Conservation (phyloP, 768 basidiomycete species). For the Steccherinum ochraceum region DNA sequence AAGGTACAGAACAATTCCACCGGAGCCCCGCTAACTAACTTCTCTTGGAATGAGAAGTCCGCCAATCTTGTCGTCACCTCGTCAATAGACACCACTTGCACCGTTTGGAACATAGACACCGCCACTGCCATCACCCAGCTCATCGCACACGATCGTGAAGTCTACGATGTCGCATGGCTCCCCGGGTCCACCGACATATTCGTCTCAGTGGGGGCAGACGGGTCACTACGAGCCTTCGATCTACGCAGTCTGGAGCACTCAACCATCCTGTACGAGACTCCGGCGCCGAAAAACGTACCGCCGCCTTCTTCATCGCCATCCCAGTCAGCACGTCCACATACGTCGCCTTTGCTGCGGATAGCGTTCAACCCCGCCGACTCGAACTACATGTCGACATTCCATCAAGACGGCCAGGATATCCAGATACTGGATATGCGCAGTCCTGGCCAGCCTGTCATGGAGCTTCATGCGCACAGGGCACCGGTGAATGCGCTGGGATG, state of each 20-base stretch:
- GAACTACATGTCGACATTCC: conserved; percentile 96
- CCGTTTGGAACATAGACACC: conserved; percentile 97
- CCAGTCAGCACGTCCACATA: conserved; percentile 58
- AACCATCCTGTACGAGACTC: conserved; percentile 95
- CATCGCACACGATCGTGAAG: conserved; percentile 94
- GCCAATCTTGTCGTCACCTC: conserved; percentile 93
- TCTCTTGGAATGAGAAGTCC: conserved; percentile 95
- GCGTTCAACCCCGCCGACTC: conserved; percentile 89
- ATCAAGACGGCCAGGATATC: conserved; percentile 84
- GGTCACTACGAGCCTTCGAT: conserved; percentile 94
- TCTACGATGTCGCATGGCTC: conserved; percentile 98
- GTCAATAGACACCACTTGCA: conserved; percentile 97
- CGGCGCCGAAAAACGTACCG: conserved; percentile 66
- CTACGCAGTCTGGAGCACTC: conserved; percentile 95
- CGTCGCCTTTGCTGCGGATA: conserved; percentile 79
- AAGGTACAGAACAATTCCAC: conserved; percentile 82
- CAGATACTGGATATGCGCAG: conserved; percentile 96
- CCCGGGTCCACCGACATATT: conserved; percentile 95
- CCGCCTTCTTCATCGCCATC: conserved; percentile 53
- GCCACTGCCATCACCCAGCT: conserved; percentile 92
- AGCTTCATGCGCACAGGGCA: conserved; percentile 76
- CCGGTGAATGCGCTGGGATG: conserved; percentile 87
- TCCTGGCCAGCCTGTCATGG: conserved; percentile 92
- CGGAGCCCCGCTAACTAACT: conserved; percentile 90
- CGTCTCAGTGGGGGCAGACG: conserved; percentile 97